phyloP scores from a whole-genome alignment of 2,329 filamentous ascomycete species.

The Botrytis medusae region DNA sequence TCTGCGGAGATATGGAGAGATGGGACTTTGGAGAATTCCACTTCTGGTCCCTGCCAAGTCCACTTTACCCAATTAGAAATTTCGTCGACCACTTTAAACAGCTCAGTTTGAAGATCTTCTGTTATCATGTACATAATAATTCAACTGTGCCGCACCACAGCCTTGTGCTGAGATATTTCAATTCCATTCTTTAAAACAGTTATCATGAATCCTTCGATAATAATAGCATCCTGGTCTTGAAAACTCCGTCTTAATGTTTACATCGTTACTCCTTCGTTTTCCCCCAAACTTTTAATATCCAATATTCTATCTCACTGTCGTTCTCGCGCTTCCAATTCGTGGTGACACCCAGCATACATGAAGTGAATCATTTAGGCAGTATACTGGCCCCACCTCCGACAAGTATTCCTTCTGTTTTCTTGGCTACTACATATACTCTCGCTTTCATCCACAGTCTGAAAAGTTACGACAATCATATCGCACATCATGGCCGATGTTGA shows the following conservation, averaged over 20 bases:
- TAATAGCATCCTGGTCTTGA: neutral
- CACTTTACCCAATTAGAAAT: neutral
- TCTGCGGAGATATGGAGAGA: neutral
- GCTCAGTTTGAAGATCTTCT: neutral
- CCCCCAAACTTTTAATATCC: neutral
- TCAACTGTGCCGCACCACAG: constrained; percentile 14
- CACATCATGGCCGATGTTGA: constrained; percentile 58
- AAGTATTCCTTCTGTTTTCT: neutral
- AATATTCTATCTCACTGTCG: neutral
- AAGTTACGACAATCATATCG: neutral
- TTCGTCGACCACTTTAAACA: neutral
- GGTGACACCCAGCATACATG: neutral
- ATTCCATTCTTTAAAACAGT: neutral
- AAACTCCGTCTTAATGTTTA: neutral
- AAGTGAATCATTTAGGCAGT: constrained; percentile 13
- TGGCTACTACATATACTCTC: neutral
- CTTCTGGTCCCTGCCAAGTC: constrained; percentile 1
- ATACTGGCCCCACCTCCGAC: neutral
- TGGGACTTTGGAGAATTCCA: neutral
- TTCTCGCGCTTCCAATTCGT: neutral
- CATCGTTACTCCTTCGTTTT: neutral
- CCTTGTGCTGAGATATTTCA: constrained; percentile 8
- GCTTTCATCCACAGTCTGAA: neutral
- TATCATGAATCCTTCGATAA: constrained; percentile 8
- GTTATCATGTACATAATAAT: neutral